These are phyloP conservation scores for Aphanomyces astaci DNA, from an alignment of 352 stramenopile species.

Conservation along the genomic window DNA sequence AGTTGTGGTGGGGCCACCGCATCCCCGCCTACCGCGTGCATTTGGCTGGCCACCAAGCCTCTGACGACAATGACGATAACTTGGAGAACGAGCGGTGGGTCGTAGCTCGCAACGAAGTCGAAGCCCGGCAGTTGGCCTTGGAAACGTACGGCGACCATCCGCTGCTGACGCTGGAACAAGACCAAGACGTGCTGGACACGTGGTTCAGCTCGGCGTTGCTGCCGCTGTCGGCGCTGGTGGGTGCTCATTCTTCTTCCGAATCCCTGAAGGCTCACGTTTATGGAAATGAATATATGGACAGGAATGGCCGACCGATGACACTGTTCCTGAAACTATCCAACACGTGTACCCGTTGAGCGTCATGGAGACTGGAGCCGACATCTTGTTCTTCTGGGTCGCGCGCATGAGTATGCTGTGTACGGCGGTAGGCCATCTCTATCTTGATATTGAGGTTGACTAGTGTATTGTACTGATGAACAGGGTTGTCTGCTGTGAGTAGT, in stretches of 20 bases:
- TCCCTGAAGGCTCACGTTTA: too few species aligned
- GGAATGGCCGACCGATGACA: slow-evolving; percentile 90
- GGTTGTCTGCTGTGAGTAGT: too few species aligned
- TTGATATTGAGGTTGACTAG: too few species aligned
- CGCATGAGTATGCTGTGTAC: slow-evolving; percentile 99
- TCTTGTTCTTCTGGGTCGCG: slow-evolving; percentile 99
- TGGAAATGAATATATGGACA: too few species aligned
- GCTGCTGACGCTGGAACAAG: slow-evolving; percentile 89
- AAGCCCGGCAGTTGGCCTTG: slow-evolving; percentile 68
- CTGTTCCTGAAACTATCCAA: slow-evolving; percentile 25
- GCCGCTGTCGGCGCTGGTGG: slow-evolving; percentile 67
- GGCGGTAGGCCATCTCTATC: slow-evolving; percentile 56
- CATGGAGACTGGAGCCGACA: slow-evolving; percentile 94
- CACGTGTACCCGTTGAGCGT: slow-evolving; percentile 55
- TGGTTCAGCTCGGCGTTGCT: slow-evolving; percentile 99
- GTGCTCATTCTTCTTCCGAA: too few species aligned
- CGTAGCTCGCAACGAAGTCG: slow-evolving; percentile 87
- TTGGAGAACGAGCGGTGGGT: slow-evolving; percentile 88
- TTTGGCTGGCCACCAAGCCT: slow-evolving; percentile 37
- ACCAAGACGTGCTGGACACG: slow-evolving; percentile 99
- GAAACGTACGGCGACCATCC: slow-evolving; percentile 69
- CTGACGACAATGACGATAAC: slow-evolving; percentile 32
- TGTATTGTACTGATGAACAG: too few species aligned
- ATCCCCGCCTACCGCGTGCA: slow-evolving; percentile 95
- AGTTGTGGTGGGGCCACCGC: slow-evolving; percentile 99